phyloP scores from a whole-genome alignment of 1,284 basidiomycete species.

The Boletus mariae region DNA sequence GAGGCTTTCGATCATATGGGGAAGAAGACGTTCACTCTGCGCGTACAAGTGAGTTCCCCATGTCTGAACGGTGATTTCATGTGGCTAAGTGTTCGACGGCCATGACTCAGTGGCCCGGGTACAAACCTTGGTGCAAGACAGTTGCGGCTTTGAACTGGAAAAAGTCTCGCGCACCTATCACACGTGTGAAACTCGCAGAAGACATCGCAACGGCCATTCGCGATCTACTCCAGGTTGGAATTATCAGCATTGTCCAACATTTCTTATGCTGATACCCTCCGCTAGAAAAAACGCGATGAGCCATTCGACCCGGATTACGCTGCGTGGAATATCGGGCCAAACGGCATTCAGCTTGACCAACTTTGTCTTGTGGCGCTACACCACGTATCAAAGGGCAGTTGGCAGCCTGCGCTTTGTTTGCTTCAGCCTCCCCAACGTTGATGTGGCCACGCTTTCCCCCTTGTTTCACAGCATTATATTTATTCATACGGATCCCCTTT shows the following conservation, averaged over 20 bases:
- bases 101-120: constrained; percentile 31
- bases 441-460: neutral
- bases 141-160: constrained; percentile 32
- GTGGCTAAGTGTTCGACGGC: neutral
- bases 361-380: constrained; percentile 25
- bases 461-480: neutral
- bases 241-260: neutral
- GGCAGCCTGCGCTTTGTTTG: constrained; percentile 32
- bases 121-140: constrained; percentile 27
- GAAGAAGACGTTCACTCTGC: constrained; percentile 30
- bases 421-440: constrained; percentile 12
- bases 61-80: neutral
- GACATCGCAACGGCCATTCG: constrained; percentile 38
- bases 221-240: constrained; percentile 36
- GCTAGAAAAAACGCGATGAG: constrained; percentile 15
- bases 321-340: constrained; percentile 25
- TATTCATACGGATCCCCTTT: neutral
- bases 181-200: constrained; percentile 39
- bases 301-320: constrained; percentile 12
- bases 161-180: constrained; percentile 27
- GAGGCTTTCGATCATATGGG: constrained; percentile 20
- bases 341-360: constrained; percentile 23
- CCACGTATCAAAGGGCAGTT: constrained; percentile 30
- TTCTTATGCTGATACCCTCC: constrained; percentile 5
- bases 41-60: constrained; percentile 20